These are phyloP conservation scores for Botrytis elliptica DNA, from an alignment of 2,329 filamentous ascomycete genomes.

Conservation along the genomic window DNA sequence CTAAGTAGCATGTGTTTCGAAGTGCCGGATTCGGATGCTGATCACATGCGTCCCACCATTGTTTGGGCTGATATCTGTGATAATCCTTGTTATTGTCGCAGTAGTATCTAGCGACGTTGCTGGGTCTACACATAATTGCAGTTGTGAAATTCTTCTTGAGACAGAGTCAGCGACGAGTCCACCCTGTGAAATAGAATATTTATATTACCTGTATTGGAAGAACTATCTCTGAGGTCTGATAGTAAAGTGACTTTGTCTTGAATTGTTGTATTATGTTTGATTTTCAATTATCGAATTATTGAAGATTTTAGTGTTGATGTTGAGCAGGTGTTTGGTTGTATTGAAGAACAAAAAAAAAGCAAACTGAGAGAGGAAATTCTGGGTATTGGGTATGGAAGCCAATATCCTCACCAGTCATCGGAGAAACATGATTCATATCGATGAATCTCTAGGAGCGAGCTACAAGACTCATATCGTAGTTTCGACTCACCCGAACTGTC, in stretches of 20 bases:
- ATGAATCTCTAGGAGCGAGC: not conserved
- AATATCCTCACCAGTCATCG: not conserved
- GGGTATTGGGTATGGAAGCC: not conserved
- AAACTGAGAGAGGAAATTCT: not conserved
- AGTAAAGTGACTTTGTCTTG: not conserved
- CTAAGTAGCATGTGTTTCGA: not conserved
- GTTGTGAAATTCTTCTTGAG: not conserved
- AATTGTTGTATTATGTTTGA: not conserved
- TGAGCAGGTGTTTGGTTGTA: not conserved
- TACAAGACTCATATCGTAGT: not conserved
- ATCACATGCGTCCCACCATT: not conserved
- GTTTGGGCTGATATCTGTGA: not conserved
- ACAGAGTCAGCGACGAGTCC: not conserved
- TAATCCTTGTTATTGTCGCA: accelerated
- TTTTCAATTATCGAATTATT: not conserved
- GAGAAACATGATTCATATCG: not conserved
- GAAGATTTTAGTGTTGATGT: not conserved
- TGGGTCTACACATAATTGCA: not conserved
- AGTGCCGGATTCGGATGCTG: accelerated
- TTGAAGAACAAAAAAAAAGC: not conserved
- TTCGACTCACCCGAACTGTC: not conserved
- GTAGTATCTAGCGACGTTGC: not conserved
- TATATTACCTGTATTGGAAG: not conserved
- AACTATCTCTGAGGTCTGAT: not conserved
- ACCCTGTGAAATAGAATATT: not conserved